Conservation (phyloP, 805 yeast genomes). For the Monosporozyma unispora region DNA sequence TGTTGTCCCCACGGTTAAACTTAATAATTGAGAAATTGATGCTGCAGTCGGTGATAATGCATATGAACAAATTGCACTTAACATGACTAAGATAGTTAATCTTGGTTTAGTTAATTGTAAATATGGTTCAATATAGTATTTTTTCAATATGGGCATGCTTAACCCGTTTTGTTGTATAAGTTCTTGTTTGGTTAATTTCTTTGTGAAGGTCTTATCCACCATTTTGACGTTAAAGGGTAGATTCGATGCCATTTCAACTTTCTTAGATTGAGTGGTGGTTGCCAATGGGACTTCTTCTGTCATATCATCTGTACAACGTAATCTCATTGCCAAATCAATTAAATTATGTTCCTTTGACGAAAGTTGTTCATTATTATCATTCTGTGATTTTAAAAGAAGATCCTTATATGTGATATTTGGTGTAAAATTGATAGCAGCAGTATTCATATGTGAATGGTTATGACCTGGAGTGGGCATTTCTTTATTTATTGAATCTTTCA, state of each 20-base stretch:
- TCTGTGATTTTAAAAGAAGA: background rate
- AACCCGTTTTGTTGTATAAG: background rate
- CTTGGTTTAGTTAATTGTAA: slow-evolving; percentile 84
- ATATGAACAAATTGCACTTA: slow-evolving; percentile 88
- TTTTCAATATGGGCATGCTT: slow-evolving; percentile 21
- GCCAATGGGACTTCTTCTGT: slow-evolving; percentile 4
- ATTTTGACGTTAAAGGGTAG: slow-evolving; percentile 51
- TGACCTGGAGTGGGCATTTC: too few relatives aligned
- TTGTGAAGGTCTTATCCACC: slow-evolving; percentile 21
- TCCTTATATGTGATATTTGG: slow-evolving; percentile 22
- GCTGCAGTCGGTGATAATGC: slow-evolving; percentile 84
- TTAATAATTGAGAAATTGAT: slow-evolving; percentile 57
- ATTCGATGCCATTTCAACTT: background rate
- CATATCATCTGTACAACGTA: slow-evolving; percentile 30
- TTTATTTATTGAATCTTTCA: too few relatives aligned
- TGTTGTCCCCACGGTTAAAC: slow-evolving; percentile 76
- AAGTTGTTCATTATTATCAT: background rate
- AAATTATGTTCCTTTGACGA: background rate
- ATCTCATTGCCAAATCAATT: slow-evolving; percentile 11
- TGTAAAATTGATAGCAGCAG: slow-evolving; percentile 33
- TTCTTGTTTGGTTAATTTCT: background rate
- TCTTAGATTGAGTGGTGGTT: background rate
- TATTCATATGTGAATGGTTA: slow-evolving; percentile 18
- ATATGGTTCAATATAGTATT: slow-evolving; percentile 48
- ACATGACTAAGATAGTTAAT: slow-evolving; percentile 75